Conservation (phyloP, 2,329 filamentous ascomycete species). For the Pyrenochaeta sp. region DNA sequence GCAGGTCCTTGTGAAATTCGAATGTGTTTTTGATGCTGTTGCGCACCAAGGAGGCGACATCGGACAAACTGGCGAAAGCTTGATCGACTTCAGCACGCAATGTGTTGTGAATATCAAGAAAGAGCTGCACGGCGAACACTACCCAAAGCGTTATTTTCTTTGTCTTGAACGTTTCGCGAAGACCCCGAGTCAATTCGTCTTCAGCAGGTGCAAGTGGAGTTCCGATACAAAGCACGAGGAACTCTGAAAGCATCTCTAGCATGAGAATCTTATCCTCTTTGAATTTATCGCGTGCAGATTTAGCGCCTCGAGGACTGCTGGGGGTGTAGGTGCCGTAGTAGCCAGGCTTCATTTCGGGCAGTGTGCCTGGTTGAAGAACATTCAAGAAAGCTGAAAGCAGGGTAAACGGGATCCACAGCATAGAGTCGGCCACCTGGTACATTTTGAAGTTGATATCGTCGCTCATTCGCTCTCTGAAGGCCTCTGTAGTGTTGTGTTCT, state of each 20-base stretch:
- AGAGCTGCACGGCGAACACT: conserved; percentile 42
- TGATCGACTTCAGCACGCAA: conserved; percentile 28
- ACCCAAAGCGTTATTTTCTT: conserved; percentile 35
- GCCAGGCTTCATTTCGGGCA: conserved; percentile 36
- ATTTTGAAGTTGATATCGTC: conserved; percentile 23
- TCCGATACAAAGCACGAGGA: conserved; percentile 26
- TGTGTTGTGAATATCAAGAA: conserved; percentile 47
- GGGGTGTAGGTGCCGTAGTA: conserved; percentile 42
- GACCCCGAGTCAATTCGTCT: conserved; percentile 41
- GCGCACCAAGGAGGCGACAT: conserved; percentile 3
- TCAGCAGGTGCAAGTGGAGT: conserved; percentile 19
- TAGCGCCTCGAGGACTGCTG: conserved; percentile 33
- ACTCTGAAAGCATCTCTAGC: conserved; percentile 38
- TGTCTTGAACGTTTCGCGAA: conserved; percentile 34
- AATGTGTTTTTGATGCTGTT: conserved; percentile 16
- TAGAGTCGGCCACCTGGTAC: conserved; percentile 15
- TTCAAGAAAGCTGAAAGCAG: conserved; percentile 28
- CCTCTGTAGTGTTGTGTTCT: background rate
- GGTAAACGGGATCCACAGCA: conserved; percentile 1
- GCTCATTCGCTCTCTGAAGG: conserved; percentile 3
- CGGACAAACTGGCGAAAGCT: conserved; percentile 10
- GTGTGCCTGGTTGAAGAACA: conserved; percentile 22
- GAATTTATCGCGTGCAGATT: conserved; percentile 39
- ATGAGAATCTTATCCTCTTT: conserved; percentile 47
- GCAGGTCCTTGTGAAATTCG: conserved; percentile 20